These are phyloP conservation scores for Pseudonitzschia pungens DNA, from an alignment of 108 stramenopile genomes.

Conservation along the genomic window DNA sequence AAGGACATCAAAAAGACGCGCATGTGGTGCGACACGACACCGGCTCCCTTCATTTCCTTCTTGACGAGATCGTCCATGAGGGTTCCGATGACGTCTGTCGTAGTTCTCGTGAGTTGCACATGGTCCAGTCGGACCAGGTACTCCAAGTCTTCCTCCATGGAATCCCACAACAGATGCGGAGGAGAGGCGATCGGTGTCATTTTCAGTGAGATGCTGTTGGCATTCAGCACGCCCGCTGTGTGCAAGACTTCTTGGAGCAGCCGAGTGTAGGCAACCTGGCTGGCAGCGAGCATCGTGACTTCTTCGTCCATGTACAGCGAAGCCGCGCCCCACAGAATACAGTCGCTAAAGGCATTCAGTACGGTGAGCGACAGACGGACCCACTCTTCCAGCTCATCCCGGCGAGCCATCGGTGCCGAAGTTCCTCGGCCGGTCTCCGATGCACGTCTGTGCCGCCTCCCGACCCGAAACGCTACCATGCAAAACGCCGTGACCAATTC, in stretches of 20 bases:
- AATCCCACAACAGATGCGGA: conserved; percentile 50
- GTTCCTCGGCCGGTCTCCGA: conserved; percentile 9
- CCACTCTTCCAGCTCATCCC: conserved; percentile 46
- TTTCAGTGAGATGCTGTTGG: conserved; percentile 44
- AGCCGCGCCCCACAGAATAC: conserved; percentile 27
- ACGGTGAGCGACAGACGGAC: conserved; percentile 30
- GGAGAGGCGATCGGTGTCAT: conserved; percentile 43
- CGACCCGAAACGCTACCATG: conserved; percentile 39
- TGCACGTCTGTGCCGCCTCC: conserved; percentile 30
- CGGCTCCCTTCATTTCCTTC: conserved; percentile 38
- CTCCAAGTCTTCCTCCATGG: conserved; percentile 40
- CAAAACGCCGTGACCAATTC: conserved; percentile 46
- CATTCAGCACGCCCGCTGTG: conserved; percentile 35
- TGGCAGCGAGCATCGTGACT: conserved; percentile 36
- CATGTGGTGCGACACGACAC: conserved; percentile 48
- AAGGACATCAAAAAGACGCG: conserved; percentile 43
- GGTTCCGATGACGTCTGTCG: conserved; percentile 18
- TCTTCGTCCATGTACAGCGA: conserved; percentile 42
- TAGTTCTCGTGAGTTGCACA: conserved; percentile 7
- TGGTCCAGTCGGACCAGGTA: conserved; percentile 25
- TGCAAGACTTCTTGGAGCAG: conserved; percentile 43
- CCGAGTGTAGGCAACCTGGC: conserved; percentile 38
- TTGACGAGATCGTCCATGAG: conserved; percentile 39
- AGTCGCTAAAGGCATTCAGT: conserved; percentile 35
- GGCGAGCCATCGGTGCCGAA: not conserved